phyloP scores from a whole-genome alignment of 495 filamentous ascomycete species.

The Talaromyces borbonicus region DNA sequence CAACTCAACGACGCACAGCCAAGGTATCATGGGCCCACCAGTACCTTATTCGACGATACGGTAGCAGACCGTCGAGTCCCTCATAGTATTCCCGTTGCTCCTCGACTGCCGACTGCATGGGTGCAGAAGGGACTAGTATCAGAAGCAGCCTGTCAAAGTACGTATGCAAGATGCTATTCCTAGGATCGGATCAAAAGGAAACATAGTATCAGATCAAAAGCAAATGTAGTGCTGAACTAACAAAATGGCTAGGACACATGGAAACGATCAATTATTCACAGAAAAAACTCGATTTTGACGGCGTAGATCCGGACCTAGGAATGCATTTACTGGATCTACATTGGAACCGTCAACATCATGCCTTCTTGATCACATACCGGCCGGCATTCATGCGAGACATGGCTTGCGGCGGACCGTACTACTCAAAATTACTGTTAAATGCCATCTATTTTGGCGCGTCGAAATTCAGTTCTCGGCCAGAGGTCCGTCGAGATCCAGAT shows the following conservation, averaged over 20 bases:
- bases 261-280: slow-evolving; percentile 20
- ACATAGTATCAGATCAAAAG: too few species aligned
- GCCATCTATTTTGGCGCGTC: slow-evolving; percentile 35
- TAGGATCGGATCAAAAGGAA: too few species aligned
- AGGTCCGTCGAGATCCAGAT: slow-evolving; percentile 23
- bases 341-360: slow-evolving; percentile 31
- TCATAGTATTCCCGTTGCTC: slow-evolving; percentile 5
- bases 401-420: slow-evolving; percentile 33
- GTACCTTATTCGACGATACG: slow-evolving; percentile 20
- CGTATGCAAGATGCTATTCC: too few species aligned
- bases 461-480: slow-evolving; percentile 22
- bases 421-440: slow-evolving; percentile 36
- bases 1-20: slow-evolving; percentile 12
- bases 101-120: slow-evolving; percentile 6
- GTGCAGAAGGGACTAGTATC: slow-evolving; percentile 15
- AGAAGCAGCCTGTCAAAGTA: slow-evolving; percentile 21
- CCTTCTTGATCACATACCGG: slow-evolving; percentile 23
- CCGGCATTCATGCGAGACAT: slow-evolving; percentile 26
- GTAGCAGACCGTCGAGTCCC: neutral
- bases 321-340: slow-evolving; percentile 30
- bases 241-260: slow-evolving; percentile 15
- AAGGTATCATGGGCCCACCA: slow-evolving; percentile 24
- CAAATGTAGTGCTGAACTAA: neutral
- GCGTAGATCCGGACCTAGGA: slow-evolving; percentile 26
- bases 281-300: slow-evolving; percentile 30